phyloP scores from a whole-genome alignment of 2,329 filamentous ascomycete species.

The Sclerotinia subarctica region DNA sequence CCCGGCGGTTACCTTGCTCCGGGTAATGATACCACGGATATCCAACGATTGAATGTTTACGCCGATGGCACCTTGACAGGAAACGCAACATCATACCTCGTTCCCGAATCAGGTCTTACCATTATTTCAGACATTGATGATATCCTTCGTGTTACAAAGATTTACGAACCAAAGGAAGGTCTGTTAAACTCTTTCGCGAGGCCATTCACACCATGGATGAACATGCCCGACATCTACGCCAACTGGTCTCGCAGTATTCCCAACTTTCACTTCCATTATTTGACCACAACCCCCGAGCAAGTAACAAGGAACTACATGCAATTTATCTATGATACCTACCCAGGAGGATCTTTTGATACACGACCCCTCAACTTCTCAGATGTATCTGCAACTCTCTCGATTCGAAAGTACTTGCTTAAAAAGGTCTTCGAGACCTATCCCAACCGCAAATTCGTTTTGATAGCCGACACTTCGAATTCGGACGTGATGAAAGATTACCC shows the following conservation, averaged over 20 bases:
- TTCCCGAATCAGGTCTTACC: constrained; percentile 67
- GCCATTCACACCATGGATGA: constrained; percentile 68
- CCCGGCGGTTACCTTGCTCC: constrained; percentile 50
- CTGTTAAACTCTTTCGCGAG: constrained; percentile 73
- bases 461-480: constrained; percentile 73
- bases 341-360: constrained; percentile 67
- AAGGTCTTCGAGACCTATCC: constrained; percentile 75
- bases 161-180: constrained; percentile 71
- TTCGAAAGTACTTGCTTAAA: constrained; percentile 66
- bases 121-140: constrained; percentile 78
- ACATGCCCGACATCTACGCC: constrained; percentile 76
- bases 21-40: constrained; percentile 60
- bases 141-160: constrained; percentile 76
- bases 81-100: constrained; percentile 73
- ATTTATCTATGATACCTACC: constrained; percentile 75
- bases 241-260: constrained; percentile 68
- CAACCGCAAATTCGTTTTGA: constrained; percentile 68
- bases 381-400: constrained; percentile 65
- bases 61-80: constrained; percentile 62
- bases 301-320: constrained; percentile 76
- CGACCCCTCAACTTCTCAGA: constrained; percentile 79
- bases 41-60: constrained; percentile 68
- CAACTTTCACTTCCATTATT: constrained; percentile 75
- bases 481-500: constrained; percentile 70
- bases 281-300: constrained; percentile 78